Evolutionary conservation across 345 rosid genomes (phyloP), one percentile per base, ranked within the genome.

Genomic region (Gossypium thurberi): DNA sequence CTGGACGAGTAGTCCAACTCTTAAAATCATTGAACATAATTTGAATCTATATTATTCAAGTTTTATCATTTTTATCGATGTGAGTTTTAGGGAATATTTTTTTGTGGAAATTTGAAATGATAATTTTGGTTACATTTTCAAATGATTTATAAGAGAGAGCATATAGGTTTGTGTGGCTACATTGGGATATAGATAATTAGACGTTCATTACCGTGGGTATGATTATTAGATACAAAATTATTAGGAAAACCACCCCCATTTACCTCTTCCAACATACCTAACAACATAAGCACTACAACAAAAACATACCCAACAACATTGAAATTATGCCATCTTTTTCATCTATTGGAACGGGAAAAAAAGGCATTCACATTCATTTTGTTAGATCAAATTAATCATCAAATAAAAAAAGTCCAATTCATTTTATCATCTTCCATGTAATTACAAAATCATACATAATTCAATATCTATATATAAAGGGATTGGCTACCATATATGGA

Each of bases 191-290:
- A 64, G 9, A 42, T 64, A 42, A 65, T 65, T 66, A 44, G 42
- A 74, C 48, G 65, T 61, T 70, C 60, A 58, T 75, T 53, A 51
- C 20, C 8, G 0, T 43, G 25, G 37, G 62, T 23, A 21, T 21
- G n/a, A 74, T 80, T 26, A 77, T 80, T 65, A 58, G 40, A 63
- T 58, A 15, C 21, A 26, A 13, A 18, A 79, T 79, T 26, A 77
- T 80, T 65, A 70, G 40, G 62, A 69, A 53, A 76, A 58, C 69
- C 73, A 69, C 13, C 76, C 43, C 64, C 53, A 20, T 55, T 64
- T 43, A 47, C 9, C 69, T 75, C 65, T 72, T 69, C 6, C 65
- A 65, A 63, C 72, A 14, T 13, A 74, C 76, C 80, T 66, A 75
- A 53, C 55, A 51, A 55, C 62, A 65, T 65, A 33, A 33, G 40